Evolutionary conservation across 2,329 filamentous ascomycete genomes (phyloP), one percentile per base, ranked within the genome.

Genomic region (Aschersonia sp.): DNA sequence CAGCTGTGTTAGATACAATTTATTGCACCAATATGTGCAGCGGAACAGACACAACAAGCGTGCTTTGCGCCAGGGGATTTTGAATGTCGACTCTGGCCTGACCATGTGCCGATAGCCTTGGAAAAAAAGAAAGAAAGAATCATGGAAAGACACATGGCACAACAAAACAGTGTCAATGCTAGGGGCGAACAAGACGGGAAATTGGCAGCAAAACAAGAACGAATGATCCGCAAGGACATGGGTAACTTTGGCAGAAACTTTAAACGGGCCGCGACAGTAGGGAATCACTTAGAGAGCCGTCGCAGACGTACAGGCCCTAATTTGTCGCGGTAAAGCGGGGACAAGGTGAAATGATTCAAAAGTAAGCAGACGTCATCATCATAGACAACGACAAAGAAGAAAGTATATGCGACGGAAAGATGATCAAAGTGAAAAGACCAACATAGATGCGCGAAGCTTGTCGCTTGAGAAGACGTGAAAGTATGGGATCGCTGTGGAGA

Each of bases 401-500:
- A 37, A 37, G 35, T 9, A 37, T 37, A 12, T 8, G 35, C 35
- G 8, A 5, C 35, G 35, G 35, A 37, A 37, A 37, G 35, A 37
- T 9, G 35, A 12, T 37, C 22, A 22, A 22, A 22, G 22, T 22
- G 22, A 4, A 22, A 22, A 22, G 22, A 22, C 22, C 22, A 22
- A 22, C 22, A 22, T 22, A 22, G 22, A 22, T 22, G 22, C 22
- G 22, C 22, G 48, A 49, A 49, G 51, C 50, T 51, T 48, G 45
- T 51, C 48, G 47, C 45, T 47, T 45, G 45, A 50, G 47, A 52
- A 55, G 46, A 49, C 39, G 44, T 51, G 48, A 50, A 45, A n/a
- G 10, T 51, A 53, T 51, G 54, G 48, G 50, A 53, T 49, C 47
- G 47, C 46, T 53, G 52, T 49, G 51, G 46, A 53, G 45, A 51